These are phyloP conservation scores for Emericellopsis atlantica DNA, from an alignment of 2,329 filamentous ascomycete genomes.

Conservation along the genomic window DNA sequence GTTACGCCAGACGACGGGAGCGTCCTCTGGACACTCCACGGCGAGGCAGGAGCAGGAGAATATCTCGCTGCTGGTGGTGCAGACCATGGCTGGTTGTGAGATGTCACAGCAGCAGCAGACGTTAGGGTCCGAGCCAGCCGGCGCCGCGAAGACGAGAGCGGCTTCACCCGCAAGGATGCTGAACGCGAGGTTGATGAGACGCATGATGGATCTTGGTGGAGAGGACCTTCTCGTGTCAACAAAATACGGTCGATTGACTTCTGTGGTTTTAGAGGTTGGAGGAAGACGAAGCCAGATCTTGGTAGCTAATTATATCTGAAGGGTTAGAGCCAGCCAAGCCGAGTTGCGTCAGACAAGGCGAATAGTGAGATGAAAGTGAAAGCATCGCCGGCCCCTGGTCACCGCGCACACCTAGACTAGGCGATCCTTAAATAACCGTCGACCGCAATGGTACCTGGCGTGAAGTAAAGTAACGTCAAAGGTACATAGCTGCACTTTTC, in stretches of 20 bases:
- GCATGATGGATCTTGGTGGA: constrained; percentile 4
- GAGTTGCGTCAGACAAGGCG: too few species aligned
- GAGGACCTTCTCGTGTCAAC: background rate
- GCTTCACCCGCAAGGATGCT: constrained; percentile 4
- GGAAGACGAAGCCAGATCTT: background rate
- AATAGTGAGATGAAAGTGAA: too few species aligned
- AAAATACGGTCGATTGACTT: background rate
- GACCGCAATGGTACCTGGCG: too few species aligned
- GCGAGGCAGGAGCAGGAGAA: constrained; percentile 13
- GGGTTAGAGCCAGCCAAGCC: too few species aligned
- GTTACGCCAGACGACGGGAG: constrained; percentile 6
- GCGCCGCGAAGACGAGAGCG: constrained; percentile 7
- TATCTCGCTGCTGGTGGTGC: constrained; percentile 6
- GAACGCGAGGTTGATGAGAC: constrained; percentile 8
- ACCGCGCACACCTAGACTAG: too few species aligned
- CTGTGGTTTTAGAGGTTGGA: background rate
- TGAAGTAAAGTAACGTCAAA: background rate
- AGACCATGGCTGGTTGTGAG: constrained; percentile 10
- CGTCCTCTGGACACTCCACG: constrained; percentile 12
- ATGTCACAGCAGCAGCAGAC: constrained; percentile 22
- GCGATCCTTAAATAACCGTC: too few species aligned
- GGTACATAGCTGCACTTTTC: background rate
- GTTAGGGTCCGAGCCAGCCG: constrained; percentile 2
- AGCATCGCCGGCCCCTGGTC: too few species aligned
- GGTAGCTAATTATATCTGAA: too few species aligned